Evolutionary conservation across 805 yeast species (phyloP).

Genomic region (Zygoascus flipseniorum): DNA sequence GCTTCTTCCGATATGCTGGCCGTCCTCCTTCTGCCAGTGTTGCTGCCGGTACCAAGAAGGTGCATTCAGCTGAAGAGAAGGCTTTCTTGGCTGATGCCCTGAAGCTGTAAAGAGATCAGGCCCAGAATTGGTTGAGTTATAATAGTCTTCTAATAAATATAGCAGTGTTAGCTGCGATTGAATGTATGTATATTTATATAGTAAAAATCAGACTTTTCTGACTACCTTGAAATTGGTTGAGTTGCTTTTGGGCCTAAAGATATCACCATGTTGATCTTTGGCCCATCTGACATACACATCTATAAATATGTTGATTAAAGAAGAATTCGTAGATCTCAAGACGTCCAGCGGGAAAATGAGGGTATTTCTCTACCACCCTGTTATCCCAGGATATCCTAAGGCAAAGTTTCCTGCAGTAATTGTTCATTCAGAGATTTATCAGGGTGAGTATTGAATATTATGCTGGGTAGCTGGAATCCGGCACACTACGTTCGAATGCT

Average conservation of each 20-base stretch:
- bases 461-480: background rate
- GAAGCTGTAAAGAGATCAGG: slow-evolving; percentile 13
- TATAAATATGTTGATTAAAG: slow-evolving; percentile 50
- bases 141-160: background rate
- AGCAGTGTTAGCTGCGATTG: background rate
- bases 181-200: background rate
- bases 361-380: slow-evolving; percentile 58
- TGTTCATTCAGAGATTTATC: slow-evolving; percentile 74
- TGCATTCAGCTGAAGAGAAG: slow-evolving; percentile 83
- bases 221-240: no score
- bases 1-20: slow-evolving; percentile 76
- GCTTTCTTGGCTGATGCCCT: slow-evolving; percentile 77
- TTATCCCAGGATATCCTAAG: slow-evolving; percentile 60
- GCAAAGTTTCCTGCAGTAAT: slow-evolving; percentile 77
- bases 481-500: background rate
- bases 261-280: no score
- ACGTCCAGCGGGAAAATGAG: slow-evolving; percentile 66
- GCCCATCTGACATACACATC: no score
- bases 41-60: slow-evolving; percentile 92
- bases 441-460: slow-evolving; percentile 30
- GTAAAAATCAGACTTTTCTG: no score
- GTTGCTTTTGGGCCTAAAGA: no score
- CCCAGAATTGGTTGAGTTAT: background rate
- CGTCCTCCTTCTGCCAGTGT: slow-evolving; percentile 97
- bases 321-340: slow-evolving; percentile 51